Base-by-base conservation (phyloP, 192 early-diverging fungal genomes). In the Chytriomyces sp. region DNA sequence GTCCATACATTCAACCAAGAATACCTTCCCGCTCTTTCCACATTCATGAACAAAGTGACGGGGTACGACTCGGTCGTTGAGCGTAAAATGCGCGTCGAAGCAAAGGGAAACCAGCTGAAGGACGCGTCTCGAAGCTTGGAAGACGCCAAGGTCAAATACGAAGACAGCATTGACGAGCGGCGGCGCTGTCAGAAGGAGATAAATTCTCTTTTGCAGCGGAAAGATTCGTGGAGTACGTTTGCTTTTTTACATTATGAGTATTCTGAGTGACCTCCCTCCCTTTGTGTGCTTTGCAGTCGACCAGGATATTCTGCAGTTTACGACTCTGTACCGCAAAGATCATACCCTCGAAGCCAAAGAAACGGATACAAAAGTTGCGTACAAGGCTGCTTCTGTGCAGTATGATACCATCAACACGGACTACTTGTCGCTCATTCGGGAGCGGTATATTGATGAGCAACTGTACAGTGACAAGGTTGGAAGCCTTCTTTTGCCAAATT, bases 381-480 rank as follows among this genome's bases (percentile, higher is more conserved):
- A 85, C 79, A 78, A 82, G 47, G 10, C 28, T 9, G 73, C 81
- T 2, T 76, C 72, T 3, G 84, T 77, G 48, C 64, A 43, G 20
- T 88, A 85, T 65, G 86, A 88, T 5, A 35, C 47, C 16, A 61
- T 66, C 45, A 81, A 88, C 49, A 20, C 75, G 6, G 85, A 86
- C 18, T 88, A 83, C 74, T 64, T 85, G 45, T 80, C 76, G 57
- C 83, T 83, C 57, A 83, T 88, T 44, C 73, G 86, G 6, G 86
- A 88, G 60, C 77, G 86, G 2, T 88, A 88, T 63, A 82, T 88
- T 24, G 86, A 88, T 50, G 86, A 88, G 68, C 86, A 88, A 61
- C 80, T 88, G 23, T 88, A 79, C 66, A 80, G 78, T 5, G 86
- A 88, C 72, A 88, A 88, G 35, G 35, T 35, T 35, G 35, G 35